Percentiles rank a stretch among this genome's conserved stretches.
phyloP scores from a whole-genome alignment of 176 grass and related monocot species.

The Musa acuminata region DNA sequence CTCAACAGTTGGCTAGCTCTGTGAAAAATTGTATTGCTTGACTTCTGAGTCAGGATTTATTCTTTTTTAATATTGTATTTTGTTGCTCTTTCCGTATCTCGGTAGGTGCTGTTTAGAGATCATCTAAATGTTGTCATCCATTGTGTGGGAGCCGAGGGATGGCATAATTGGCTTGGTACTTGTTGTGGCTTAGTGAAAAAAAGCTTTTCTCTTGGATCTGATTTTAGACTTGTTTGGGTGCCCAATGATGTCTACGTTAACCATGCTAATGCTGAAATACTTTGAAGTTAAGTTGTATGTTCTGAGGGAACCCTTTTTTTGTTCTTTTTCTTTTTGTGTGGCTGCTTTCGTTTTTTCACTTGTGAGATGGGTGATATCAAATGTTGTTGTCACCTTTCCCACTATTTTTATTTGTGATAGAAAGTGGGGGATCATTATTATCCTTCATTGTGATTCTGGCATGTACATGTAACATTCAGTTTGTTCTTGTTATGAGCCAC shows the following conservation, averaged over 20 bases:
- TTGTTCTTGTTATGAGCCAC: not conserved
- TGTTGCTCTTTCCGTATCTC: too few relatives aligned
- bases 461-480: not conserved
- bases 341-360: not conserved
- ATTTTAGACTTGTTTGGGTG: not conserved
- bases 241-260: not conserved
- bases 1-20: too few relatives aligned
- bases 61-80: too few relatives aligned
- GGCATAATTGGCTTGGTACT: too few relatives aligned
- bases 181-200: too few relatives aligned
- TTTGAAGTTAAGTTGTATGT: not conserved
- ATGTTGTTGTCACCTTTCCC: not conserved
- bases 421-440: not conserved
- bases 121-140: too few relatives aligned
- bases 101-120: too few relatives aligned
- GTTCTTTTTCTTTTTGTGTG: not conserved
- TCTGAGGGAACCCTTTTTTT: not conserved
- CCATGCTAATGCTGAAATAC: conserved; percentile 2
- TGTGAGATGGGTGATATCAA: not conserved
- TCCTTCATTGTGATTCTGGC: too few relatives aligned
- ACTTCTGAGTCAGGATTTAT: too few relatives aligned
- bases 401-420: not conserved
- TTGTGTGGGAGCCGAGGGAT: too few relatives aligned
- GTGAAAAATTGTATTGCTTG: too few relatives aligned
- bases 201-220: not conserved